Base-by-base conservation (phyloP, 1,139 yeast species). In the Hyphopichia pseudoburtonii region DNA sequence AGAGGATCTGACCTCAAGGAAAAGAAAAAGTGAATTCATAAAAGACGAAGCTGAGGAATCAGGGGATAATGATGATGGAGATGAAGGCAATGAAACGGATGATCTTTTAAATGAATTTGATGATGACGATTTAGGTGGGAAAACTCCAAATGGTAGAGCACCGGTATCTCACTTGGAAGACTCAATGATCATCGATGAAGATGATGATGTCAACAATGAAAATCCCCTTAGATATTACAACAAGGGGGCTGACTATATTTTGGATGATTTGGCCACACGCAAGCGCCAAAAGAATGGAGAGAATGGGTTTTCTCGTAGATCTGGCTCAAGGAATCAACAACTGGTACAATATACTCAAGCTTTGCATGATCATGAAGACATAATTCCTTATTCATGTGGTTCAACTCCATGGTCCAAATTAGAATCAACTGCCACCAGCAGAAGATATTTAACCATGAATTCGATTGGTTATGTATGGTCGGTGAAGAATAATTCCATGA, bases 361-460 rank as follows among this genome's bases (percentile, higher is more conserved):
- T n/a, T n/a, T n/a, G 8, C 11, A 10, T 34, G 15, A 28, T 15
- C 44, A 38, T 10, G 44, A 42, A 10, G 37, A 28, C 10, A 28
- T 34, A 4, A 14, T 12, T 3, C 78, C 85, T 1, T 78, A 77
- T 47, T 82, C 82, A 5, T 87, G 89, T 1, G 97, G 97, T 1
- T 78, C 86, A 3, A 89, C 97, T 0, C 96, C 96, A 0, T 92
- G 94, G 81, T 66, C 63, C 27, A 73, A 35, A 56, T 27, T 18
- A 4, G 29, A 27, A 11, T 4, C 29, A 5, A 56, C 12, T n/a
- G 5, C 48, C 5, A 28, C 64, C 2, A 64, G 62, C 40, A 77
- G 95, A 58, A 71, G 96, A 40, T 90, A 89, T 53, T 64, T 92
- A 37, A 80, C 88, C 24, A 86, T 92, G 76, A 88, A 87, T 50